Evolutionary conservation across 441 rosid species (phyloP).

Genomic region (Jatropha multifida): DNA sequence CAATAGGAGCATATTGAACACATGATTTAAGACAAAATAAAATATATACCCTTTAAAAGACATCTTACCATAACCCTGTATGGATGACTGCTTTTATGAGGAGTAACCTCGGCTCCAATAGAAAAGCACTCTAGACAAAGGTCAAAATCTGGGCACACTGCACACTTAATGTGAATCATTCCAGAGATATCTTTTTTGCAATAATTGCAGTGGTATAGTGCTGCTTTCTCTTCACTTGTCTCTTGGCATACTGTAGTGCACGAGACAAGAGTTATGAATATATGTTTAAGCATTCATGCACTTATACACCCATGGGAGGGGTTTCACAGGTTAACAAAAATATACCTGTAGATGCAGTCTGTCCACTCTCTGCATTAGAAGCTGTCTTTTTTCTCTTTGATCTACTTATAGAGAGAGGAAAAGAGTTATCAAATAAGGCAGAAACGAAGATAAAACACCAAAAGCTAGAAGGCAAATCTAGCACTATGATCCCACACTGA

Average conservation of each 20-base stretch:
- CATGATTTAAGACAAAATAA: neutral
- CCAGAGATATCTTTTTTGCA: constrained; percentile 86
- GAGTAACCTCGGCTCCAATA: constrained; percentile 71
- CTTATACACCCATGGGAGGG: neutral
- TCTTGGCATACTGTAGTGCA: constrained; percentile 37
- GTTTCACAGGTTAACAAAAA: neutral
- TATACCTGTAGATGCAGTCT: constrained; percentile 35
- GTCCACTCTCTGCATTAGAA: constrained; percentile 36
- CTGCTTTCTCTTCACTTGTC: constrained; percentile 46
- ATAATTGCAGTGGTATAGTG: constrained; percentile 82
- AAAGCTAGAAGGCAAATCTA: neutral
- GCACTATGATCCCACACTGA: neutral
- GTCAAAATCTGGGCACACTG: constrained; percentile 80
- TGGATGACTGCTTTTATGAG: constrained; percentile 75
- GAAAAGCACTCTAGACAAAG: constrained; percentile 90
- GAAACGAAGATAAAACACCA: neutral
- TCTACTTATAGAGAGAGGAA: constrained; percentile 32
- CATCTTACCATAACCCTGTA: constrained; percentile 84
- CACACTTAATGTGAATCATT: constrained; percentile 78
- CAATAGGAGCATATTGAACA: neutral
- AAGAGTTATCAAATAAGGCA: constrained; percentile 11
- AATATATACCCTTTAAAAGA: constrained; percentile 1
- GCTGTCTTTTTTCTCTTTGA: constrained; percentile 56
- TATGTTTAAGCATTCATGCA: neutral
- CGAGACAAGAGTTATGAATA: neutral